A percentile compares a stretch with the other conserved stretches of the same genome.
Evolutionary conservation across 345 rosid species (phyloP).

Genomic region (Arabidopsis thaliana): DNA sequence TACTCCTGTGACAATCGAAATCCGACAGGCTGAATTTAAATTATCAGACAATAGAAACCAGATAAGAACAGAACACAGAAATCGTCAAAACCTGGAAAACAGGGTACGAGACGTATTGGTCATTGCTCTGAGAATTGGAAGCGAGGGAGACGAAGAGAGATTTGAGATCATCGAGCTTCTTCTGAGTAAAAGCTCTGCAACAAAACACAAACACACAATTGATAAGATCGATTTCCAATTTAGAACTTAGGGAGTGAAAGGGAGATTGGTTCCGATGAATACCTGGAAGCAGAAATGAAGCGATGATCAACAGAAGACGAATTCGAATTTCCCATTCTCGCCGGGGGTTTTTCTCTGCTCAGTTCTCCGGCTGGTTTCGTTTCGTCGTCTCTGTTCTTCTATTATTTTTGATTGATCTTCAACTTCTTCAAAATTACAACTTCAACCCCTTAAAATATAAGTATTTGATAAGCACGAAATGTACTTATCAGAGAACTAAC

Average conservation of each 20-base stretch:
- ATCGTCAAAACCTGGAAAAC: constrained; percentile 65
- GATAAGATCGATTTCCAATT: not conserved
- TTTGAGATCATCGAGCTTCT: constrained; percentile 70
- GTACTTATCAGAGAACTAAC: too few species aligned
- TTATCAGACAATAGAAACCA: not conserved
- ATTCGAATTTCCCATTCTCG: constrained; percentile 48
- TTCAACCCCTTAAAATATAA: too few species aligned
- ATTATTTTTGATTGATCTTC: too few species aligned
- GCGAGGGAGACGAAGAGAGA: constrained; percentile 68
- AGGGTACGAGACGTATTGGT: constrained; percentile 51
- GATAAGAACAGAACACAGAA: not conserved
- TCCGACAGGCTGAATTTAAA: constrained; percentile 3
- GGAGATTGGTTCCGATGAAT: constrained; percentile 3
- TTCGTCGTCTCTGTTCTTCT: too few species aligned
- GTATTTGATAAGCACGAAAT: too few species aligned
- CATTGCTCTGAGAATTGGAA: constrained; percentile 61
- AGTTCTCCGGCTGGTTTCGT: not conserved
- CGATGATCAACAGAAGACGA: constrained; percentile 45
- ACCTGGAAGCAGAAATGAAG: constrained; percentile 51
- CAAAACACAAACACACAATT: constrained; percentile 1
- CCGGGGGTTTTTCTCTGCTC: constrained; percentile 4
- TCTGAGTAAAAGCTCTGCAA: constrained; percentile 72
- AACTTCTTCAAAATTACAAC: too few species aligned
- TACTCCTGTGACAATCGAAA: constrained; percentile 48
- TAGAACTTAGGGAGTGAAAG: not conserved